Conservation (phyloP, 2,329 filamentous ascomycete species). For the Emmonsia crescens region DNA sequence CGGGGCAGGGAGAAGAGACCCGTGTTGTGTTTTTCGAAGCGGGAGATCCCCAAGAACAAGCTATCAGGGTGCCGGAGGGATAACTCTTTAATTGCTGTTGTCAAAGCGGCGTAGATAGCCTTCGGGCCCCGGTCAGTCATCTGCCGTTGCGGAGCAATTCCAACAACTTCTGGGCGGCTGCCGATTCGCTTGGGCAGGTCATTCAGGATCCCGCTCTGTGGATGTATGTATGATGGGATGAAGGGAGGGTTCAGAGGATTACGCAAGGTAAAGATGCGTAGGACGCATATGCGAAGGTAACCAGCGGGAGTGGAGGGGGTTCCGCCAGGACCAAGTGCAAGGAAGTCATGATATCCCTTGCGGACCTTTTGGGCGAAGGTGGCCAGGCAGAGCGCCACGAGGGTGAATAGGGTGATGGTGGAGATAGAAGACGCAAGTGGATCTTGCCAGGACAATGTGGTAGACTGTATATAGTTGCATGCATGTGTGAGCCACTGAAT, state of each 20-base stretch:
- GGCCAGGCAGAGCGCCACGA: slow-evolving; percentile 35
- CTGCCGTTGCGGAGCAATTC: slow-evolving; percentile 75
- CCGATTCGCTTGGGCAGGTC: slow-evolving; percentile 52
- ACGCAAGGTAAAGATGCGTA: slow-evolving; percentile 59
- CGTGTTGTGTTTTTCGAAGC: slow-evolving; percentile 71
- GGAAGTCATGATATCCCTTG: slow-evolving; percentile 54
- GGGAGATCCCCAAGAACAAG: slow-evolving; percentile 56
- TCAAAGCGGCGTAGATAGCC: slow-evolving; percentile 46
- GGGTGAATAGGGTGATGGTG: slow-evolving; percentile 38
- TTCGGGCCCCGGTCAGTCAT: slow-evolving; percentile 52
- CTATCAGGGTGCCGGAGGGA: slow-evolving; percentile 35
- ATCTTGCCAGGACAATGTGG: neutral
- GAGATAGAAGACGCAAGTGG: slow-evolving; percentile 6
- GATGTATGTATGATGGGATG: slow-evolving; percentile 41
- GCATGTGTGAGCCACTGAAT: neutral
- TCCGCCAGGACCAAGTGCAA: slow-evolving; percentile 68
- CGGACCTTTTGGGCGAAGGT: slow-evolving; percentile 50
- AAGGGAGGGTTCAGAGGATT: slow-evolving; percentile 55
- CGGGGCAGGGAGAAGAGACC: slow-evolving; percentile 55
- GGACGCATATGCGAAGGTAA: slow-evolving; percentile 62
- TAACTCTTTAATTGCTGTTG: slow-evolving; percentile 43
- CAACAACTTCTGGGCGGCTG: slow-evolving; percentile 55
- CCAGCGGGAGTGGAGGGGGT: slow-evolving; percentile 63
- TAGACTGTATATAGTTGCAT: neutral
- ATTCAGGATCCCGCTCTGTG: slow-evolving; percentile 49